Base-by-base conservation (phyloP, 2,329 filamentous ascomycete genomes). In the Teratosphaeriaceae sp. region DNA sequence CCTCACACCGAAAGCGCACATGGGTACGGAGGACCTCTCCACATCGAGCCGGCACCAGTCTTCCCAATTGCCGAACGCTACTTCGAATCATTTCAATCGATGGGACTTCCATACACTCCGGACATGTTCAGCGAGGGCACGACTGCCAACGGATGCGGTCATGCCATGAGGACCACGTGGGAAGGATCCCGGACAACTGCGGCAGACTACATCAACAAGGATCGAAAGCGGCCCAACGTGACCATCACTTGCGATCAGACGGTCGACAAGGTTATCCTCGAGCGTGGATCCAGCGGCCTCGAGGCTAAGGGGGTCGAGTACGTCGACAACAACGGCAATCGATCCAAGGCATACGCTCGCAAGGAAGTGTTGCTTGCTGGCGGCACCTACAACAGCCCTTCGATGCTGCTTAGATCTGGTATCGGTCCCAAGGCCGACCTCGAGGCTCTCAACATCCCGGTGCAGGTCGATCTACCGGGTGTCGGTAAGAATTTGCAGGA, bases 401-500 rank as follows among this genome's bases (percentile, higher is more conserved):
- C 84, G 58, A 62, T 84, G 2, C 72, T 84, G 13, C 76, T 80
- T 64, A 71, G 83, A 1, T 76, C 70, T 40, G 81, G 81, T n/a
- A 71, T 84, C 24, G 80, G 80, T 0, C 78, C 78, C 0, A 54
- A 61, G 9, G 56, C 64, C 0, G 73, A 80, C 50, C 70, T 85
- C 5, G 49, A 68, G 16, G 65, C 67, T 40, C 71, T 76, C 54
- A 62, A 66, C n/a, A 82, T 84, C 48, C 55, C 67, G 2, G 62
- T 76, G 1, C 50, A 80, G 15, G 66, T 72, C 3, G 70, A 82
- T 47, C 73, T 78, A 0, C 74, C 75, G 1, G 77, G 80, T 34
- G 79, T 85, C 2, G 81, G 81, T 4, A 74, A 72, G 44, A 80
- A 84, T 61, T 67, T 85, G 3, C 68, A 80, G 45, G 79, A 84